Conservation (phyloP, 164 flowering plant species). For the Houttuynia cordata region DNA sequence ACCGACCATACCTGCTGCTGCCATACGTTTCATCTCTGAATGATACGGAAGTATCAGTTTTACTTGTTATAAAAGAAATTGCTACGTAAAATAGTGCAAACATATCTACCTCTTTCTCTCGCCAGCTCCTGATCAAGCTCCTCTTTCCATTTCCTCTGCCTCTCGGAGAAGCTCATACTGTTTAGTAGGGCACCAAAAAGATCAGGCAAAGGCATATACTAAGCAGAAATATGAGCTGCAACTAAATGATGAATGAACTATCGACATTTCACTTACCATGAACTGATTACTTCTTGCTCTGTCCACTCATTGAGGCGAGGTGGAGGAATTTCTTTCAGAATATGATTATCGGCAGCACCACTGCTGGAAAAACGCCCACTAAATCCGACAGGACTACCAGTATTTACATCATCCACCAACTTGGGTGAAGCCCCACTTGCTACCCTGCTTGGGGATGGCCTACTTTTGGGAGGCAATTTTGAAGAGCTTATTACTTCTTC, state of each 20-base stretch:
- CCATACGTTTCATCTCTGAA: slow-evolving; percentile 43
- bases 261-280: slow-evolving; percentile 27
- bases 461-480: slow-evolving; percentile 53
- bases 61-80: too few relatives aligned
- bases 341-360: slow-evolving; percentile 16
- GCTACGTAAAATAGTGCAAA: background rate
- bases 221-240: background rate
- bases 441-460: slow-evolving; percentile 35
- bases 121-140: slow-evolving; percentile 65
- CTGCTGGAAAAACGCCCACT: slow-evolving; percentile 25
- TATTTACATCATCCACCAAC: slow-evolving; percentile 18
- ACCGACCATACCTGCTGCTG: slow-evolving; percentile 27
- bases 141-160: slow-evolving; percentile 63
- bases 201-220: background rate
- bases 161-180: slow-evolving; percentile 42
- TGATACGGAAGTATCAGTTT: background rate
- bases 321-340: slow-evolving; percentile 25
- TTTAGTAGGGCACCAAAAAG: background rate
- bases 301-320: slow-evolving; percentile 27
- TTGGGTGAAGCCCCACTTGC: slow-evolving; percentile 27
- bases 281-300: slow-evolving; percentile 28
- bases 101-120: slow-evolving; percentile 39
- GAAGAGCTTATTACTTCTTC: slow-evolving; percentile 22
- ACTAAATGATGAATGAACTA: background rate
- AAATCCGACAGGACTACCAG: slow-evolving; percentile 29